A percentile compares a stretch with the other conserved stretches of the same genome.
Conservation (phyloP, 306 rosid species). For the Luffa acutangula region DNA sequence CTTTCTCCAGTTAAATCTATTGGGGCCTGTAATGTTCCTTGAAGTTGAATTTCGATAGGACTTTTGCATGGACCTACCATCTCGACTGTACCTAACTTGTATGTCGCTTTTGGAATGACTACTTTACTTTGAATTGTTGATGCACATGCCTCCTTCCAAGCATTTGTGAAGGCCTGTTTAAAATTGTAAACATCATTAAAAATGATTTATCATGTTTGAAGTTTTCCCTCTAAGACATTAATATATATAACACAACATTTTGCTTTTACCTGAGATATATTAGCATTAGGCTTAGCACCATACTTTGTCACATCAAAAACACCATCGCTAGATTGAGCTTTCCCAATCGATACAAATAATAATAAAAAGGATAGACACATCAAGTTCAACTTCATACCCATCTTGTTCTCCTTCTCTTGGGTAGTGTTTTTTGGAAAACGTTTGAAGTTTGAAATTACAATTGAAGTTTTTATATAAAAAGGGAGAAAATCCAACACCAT, state of each 20-base stretch:
- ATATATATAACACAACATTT: background rate
- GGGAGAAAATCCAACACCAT: too few species aligned
- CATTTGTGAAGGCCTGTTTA: constrained; percentile 13
- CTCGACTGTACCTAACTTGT: background rate
- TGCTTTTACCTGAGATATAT: constrained; percentile 11
- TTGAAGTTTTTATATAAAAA: too few species aligned
- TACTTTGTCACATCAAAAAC: background rate
- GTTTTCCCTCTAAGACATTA: background rate
- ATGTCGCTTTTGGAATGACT: constrained; percentile 11
- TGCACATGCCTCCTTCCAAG: constrained; percentile 32
- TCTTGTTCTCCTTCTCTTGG: background rate
- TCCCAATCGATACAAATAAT: background rate
- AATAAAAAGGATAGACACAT: background rate
- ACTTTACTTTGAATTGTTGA: constrained; percentile 5
- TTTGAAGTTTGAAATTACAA: too few species aligned
- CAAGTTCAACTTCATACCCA: background rate
- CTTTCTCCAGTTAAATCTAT: background rate
- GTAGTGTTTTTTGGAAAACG: too few species aligned
- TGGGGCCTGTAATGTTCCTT: background rate
- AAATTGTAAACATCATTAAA: background rate
- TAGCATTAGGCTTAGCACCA: constrained; percentile 11
- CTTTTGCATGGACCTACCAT: constrained; percentile 34
- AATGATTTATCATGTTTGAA: background rate
- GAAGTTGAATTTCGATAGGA: constrained; percentile 12
- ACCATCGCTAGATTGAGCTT: background rate